These are phyloP conservation scores for Botrytis paeoniae DNA, from an alignment of 2,329 filamentous ascomycete genomes.

Conservation along the genomic window DNA sequence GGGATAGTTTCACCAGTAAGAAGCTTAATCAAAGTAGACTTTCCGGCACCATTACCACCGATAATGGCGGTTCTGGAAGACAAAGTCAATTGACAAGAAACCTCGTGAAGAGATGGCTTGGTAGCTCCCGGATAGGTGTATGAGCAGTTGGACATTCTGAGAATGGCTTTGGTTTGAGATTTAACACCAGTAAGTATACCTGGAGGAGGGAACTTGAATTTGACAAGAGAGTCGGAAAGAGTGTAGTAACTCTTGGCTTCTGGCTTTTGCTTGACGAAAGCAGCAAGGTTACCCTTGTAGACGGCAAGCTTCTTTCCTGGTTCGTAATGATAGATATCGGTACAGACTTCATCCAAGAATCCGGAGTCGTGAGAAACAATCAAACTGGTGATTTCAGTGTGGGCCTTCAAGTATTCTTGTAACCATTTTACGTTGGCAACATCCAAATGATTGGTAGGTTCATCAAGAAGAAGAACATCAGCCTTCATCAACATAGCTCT, in stretches of 20 bases:
- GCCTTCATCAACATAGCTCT: constrained; percentile 95
- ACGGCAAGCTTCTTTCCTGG: constrained; percentile 86
- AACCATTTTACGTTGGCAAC: constrained; percentile 96
- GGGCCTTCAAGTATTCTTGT: constrained; percentile 90
- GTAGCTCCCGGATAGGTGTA: constrained; percentile 89
- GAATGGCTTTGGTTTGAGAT: constrained; percentile 87
- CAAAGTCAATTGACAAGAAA: constrained; percentile 81
- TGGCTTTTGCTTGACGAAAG: constrained; percentile 83
- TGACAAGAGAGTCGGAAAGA: constrained; percentile 78
- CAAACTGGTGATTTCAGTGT: constrained; percentile 93
- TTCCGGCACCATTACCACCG: constrained; percentile 94
- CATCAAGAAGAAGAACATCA: constrained; percentile 94
- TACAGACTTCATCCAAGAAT: constrained; percentile 96
- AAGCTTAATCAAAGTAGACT: constrained; percentile 97
- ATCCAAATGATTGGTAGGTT: constrained; percentile 98
- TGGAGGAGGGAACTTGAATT: constrained; percentile 97
- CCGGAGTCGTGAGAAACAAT: constrained; percentile 98
- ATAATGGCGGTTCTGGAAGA: constrained; percentile 96
- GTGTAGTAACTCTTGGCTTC: constrained; percentile 99
- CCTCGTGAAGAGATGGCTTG: constrained; percentile 84
- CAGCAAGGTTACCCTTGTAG: constrained; percentile 78
- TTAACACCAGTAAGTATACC: constrained; percentile 95
- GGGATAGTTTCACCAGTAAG: constrained; percentile 90
- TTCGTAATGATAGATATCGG: constrained; percentile 99
- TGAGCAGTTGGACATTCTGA: constrained; percentile 88